Conservation (phyloP, 176 grass and related monocot species). For the Canna indica region DNA sequence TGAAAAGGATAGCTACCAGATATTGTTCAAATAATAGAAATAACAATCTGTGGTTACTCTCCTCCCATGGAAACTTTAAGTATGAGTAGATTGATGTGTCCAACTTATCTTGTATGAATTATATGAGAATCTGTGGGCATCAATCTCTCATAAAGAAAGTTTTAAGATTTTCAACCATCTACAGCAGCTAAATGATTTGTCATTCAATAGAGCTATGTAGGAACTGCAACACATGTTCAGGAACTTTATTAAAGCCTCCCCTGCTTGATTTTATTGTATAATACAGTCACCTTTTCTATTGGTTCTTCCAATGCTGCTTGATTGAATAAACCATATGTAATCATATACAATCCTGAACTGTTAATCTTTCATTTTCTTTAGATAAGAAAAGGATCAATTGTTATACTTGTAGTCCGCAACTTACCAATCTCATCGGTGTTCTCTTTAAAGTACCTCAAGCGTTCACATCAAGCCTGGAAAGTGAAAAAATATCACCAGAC, state of each 20-base stretch:
- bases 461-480: not conserved
- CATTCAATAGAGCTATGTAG: no score
- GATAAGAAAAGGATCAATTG: not conserved
- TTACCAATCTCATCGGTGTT: not conserved
- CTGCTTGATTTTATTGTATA: no score
- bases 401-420: not conserved
- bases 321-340: no score
- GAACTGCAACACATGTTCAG: no score
- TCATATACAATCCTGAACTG: not conserved
- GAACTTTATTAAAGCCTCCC: no score
- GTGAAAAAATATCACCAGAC: conserved; percentile 16
- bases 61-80: not conserved
- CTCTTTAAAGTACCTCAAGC: no score
- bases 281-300: no score
- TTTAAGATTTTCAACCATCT: not conserved
- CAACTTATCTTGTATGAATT: not conserved
- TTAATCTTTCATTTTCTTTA: not conserved
- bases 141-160: not conserved
- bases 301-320: no score
- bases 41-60: not conserved
- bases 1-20: not conserved
- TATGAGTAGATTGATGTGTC: not conserved
- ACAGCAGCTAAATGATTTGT: no score
- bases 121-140: not conserved
- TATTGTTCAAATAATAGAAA: not conserved